A percentile compares a stretch with the other conserved stretches of the same genome.
phyloP scores from a whole-genome alignment of 495 filamentous ascomycete genomes.

The Aspergillus funiculosus region DNA sequence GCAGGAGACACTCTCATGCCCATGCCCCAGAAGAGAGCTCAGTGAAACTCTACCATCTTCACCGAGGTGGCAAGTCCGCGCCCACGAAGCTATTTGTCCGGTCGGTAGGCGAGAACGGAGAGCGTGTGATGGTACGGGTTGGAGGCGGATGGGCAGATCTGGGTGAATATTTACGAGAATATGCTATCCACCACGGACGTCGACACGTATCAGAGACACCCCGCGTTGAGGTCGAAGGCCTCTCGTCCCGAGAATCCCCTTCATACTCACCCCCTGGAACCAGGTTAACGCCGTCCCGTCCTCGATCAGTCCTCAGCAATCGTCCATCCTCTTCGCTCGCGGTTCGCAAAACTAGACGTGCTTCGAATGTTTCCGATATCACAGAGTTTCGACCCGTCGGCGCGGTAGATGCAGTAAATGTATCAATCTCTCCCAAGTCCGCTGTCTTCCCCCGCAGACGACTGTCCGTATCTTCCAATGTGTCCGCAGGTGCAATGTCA shows the following conservation, averaged over 20 bases:
- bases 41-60: slow-evolving; percentile 88
- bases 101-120: slow-evolving; percentile 80
- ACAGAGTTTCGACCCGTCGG: slow-evolving; percentile 28
- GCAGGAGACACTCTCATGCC: slow-evolving; percentile 33
- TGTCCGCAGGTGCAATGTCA: slow-evolving; percentile 30
- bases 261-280: slow-evolving; percentile 27
- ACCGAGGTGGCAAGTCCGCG: slow-evolving; percentile 70
- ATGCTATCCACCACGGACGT: slow-evolving; percentile 77
- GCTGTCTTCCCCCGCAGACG: slow-evolving; percentile 24
- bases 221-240: slow-evolving; percentile 39
- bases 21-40: slow-evolving; percentile 48
- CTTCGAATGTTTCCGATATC: slow-evolving; percentile 36
- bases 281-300: slow-evolving; percentile 30
- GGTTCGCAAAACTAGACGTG: slow-evolving; percentile 36
- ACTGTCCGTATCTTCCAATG: slow-evolving; percentile 36
- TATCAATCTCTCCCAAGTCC: slow-evolving; percentile 31
- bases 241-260: slow-evolving; percentile 32
- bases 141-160: slow-evolving; percentile 96
- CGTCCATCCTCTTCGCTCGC: slow-evolving; percentile 38
- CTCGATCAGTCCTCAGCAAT: slow-evolving; percentile 32
- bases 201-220: slow-evolving; percentile 40
- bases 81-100: slow-evolving; percentile 93
- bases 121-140: slow-evolving; percentile 94
- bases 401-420: slow-evolving; percentile 22
- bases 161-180: slow-evolving; percentile 90